Evolutionary conservation across 2,329 filamentous ascomycete genomes (phyloP).

Genomic region (Rugonectria rugulosa): DNA sequence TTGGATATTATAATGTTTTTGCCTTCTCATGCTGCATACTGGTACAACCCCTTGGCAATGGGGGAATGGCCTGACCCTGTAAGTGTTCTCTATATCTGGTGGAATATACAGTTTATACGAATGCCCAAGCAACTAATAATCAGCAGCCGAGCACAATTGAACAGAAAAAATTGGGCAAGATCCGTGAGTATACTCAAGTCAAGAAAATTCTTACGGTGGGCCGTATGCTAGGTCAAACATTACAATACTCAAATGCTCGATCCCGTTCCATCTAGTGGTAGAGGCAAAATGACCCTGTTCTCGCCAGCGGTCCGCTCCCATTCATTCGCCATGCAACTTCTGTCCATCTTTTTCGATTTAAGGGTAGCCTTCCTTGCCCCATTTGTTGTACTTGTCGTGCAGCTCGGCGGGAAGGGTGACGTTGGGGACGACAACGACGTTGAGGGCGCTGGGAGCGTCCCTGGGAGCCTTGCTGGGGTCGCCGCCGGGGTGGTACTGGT

Average conservation of each 20-base stretch:
- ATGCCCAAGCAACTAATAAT: no score
- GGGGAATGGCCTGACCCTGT: no score
- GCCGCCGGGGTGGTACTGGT: conserved; percentile 85
- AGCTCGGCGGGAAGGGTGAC: conserved; percentile 92
- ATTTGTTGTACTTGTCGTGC: conserved; percentile 99
- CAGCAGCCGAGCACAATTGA: no score
- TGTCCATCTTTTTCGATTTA: conserved; percentile 46
- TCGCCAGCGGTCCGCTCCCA: conserved; percentile 22
- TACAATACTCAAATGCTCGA: conserved; percentile 32
- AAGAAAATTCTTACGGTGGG: conserved; percentile 30
- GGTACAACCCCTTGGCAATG: no score
- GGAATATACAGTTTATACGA: no score
- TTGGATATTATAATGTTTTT: no score
- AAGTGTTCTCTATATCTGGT: no score
- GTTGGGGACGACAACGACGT: conserved; percentile 92
- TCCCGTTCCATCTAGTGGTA: conserved; percentile 38
- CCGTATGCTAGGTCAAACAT: conserved; percentile 35
- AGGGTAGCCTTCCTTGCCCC: conserved; percentile 93
- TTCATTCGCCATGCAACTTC: conserved; percentile 16
- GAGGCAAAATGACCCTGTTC: conserved; percentile 8
- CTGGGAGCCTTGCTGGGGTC: conserved; percentile 77
- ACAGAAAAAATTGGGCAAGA: no score
- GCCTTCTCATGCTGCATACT: no score
- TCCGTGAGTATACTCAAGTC: no score
- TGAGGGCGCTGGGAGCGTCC: conserved; percentile 93